These are phyloP conservation scores for Botryosphaeria dothidea DNA, from an alignment of 2,329 filamentous ascomycete species.

Conservation along the genomic window DNA sequence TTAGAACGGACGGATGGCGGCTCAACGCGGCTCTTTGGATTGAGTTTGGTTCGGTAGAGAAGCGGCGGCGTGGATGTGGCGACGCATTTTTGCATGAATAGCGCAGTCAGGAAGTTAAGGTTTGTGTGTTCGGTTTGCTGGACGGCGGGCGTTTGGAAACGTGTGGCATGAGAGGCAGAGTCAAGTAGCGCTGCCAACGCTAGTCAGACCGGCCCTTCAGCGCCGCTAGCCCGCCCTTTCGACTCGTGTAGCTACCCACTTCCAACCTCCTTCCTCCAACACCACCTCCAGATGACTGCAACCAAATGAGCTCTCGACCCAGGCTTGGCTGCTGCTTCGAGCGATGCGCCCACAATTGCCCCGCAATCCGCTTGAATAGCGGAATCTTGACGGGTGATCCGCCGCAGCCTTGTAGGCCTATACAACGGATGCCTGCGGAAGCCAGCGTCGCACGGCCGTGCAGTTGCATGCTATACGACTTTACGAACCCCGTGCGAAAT, in stretches of 20 bases:
- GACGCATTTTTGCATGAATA: neutral
- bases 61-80: neutral
- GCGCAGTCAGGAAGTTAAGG: neutral
- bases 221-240: neutral
- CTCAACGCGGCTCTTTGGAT: neutral
- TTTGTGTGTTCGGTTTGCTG: neutral
- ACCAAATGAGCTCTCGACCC: neutral
- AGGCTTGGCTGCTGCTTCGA: neutral
- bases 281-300: neutral
- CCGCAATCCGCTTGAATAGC: neutral
- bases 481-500: slow-evolving; percentile 5
- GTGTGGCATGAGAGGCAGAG: neutral
- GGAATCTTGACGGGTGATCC: neutral
- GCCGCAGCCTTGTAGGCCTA: neutral
- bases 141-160: neutral
- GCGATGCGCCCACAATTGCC: neutral
- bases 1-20: neutral
- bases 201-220: neutral
- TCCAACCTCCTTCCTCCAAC: neutral
- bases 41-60: neutral
- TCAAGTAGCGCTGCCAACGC: neutral
- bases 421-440: slow-evolving; percentile 4
- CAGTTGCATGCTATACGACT: neutral
- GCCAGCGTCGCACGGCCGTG: neutral
- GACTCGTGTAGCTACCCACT: neutral